Conservation (phyloP, 768 basidiomycete genomes). For the Boletus pseudopeckii region DNA sequence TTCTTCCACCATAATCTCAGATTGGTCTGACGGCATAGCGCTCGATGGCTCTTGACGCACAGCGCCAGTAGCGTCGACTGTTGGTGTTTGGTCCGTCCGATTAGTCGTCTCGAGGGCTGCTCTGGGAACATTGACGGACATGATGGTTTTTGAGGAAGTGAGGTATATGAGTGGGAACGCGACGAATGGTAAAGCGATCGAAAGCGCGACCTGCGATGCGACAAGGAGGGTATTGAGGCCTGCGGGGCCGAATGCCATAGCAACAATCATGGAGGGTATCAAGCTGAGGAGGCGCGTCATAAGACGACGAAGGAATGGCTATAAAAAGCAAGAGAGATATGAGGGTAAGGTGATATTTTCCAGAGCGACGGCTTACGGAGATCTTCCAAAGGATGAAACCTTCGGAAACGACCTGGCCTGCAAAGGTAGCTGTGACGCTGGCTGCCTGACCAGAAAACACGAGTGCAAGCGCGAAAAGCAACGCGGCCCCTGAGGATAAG, state of each 20-base stretch:
- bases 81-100: neutral
- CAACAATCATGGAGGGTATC: slow-evolving; percentile 43
- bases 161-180: slow-evolving; percentile 41
- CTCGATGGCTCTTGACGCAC: neutral
- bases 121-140: slow-evolving; percentile 13
- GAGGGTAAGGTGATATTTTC: neutral
- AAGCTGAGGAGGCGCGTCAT: slow-evolving; percentile 44
- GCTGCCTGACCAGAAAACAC: slow-evolving; percentile 49
- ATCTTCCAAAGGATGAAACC: slow-evolving; percentile 49
- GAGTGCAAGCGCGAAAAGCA: slow-evolving; percentile 47
- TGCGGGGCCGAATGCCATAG: slow-evolving; percentile 39
- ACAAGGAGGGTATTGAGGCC: slow-evolving; percentile 48
- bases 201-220: slow-evolving; percentile 45
- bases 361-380: slow-evolving; percentile 21
- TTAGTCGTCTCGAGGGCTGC: neutral
- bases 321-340: neutral
- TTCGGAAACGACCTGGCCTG: slow-evolving; percentile 48
- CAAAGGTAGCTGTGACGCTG: slow-evolving; percentile 45
- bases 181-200: slow-evolving; percentile 45
- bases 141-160: slow-evolving; percentile 35
- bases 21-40: neutral
- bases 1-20: neutral
- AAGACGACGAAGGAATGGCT: slow-evolving; percentile 39
- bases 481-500: slow-evolving; percentile 22
- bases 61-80: slow-evolving; percentile 10